Evolutionary conservation across 768 basidiomycete species (phyloP), one percentile per base, ranked within the genome.

Genomic region (Termitomyces sp.): DNA sequence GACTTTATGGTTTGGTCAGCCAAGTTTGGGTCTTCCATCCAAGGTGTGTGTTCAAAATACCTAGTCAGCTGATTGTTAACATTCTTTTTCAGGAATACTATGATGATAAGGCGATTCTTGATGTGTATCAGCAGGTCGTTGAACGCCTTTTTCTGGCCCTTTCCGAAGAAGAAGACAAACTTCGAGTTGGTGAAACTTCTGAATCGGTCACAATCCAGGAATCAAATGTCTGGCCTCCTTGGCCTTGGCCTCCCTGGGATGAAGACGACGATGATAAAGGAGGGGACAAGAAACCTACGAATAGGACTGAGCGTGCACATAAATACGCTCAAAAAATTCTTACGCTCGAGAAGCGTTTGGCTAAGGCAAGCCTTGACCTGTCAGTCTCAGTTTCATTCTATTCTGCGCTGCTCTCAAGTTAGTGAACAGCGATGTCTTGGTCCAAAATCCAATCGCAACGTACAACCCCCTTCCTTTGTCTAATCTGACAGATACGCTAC

Each of bases 181-280:
- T 21, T 19, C 57, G 45, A 50, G 60, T 56, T 50, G 51, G 61
- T 54, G 50, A 60, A 38, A 54, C 47, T n/a, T 33, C 50, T 49
- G 54, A 50, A 23, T 62, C 73, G 21, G 60, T 69, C 26, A 60
- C 63, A 52, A 75, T 78, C 53, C 74, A 73, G 49, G 75, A 75
- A 59, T 55, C 68, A 30, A 77, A 73, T 47, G 74, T 81, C 30
- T 90, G 87, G 88, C 89, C 89, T 43, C 87, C 87, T 40, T 86
- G 87, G 87, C 86, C 88, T 15, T 87, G 88, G 88, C 88, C 90
- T 65, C 92, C 93, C 5, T 94, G 89, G 89, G 86, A 79, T 43
- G 84, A 71, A 26, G 84, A 84, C 31, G 83, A 78, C n/a, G 75
- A 73, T 31, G 74, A 74, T 37, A 69, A 70, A 11, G 77, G 75